These are phyloP conservation scores for Xenosphaeropsis pyriputrescens DNA, from an alignment of 2,329 filamentous ascomycete species.

Conservation along the genomic window DNA sequence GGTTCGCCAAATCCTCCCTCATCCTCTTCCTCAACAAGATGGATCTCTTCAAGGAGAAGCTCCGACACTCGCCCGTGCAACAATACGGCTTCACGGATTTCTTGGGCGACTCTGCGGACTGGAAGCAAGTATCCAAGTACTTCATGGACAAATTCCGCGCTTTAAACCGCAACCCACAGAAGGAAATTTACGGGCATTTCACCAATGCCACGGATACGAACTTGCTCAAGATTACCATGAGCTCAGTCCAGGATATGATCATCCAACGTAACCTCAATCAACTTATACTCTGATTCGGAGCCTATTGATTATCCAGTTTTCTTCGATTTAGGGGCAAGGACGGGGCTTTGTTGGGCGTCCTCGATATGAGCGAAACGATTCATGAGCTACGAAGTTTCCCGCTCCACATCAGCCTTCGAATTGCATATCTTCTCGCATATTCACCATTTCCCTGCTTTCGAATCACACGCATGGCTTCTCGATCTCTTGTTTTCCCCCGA, in stretches of 20 bases:
- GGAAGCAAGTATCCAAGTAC: conserved; percentile 63
- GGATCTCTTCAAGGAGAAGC: conserved; percentile 69
- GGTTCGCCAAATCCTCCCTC: conserved; percentile 70
- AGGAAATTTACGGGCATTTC: conserved; percentile 43
- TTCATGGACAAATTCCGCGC: conserved; percentile 71
- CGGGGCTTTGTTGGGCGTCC: too few species aligned
- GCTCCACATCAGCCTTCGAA: too few species aligned
- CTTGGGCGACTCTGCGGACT: conserved; percentile 54
- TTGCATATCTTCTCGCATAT: too few species aligned
- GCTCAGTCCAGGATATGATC: conserved; percentile 76
- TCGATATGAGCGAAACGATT: too few species aligned
- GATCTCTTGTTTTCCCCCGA: too few species aligned
- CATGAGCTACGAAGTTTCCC: too few species aligned
- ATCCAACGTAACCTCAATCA: conserved; percentile 73
- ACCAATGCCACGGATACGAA: conserved; percentile 53
- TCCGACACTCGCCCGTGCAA: conserved; percentile 54
- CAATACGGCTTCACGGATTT: conserved; percentile 69
- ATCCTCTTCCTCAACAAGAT: conserved; percentile 84
- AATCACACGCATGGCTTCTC: too few species aligned
- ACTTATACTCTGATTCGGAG: conserved; percentile 45
- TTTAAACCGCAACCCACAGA: conserved; percentile 47
- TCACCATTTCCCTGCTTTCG: too few species aligned
- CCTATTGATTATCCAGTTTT: too few species aligned
- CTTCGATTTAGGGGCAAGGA: too few species aligned
- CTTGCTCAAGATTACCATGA: conserved; percentile 74